A percentile compares a stretch with the other conserved stretches of the same genome.
phyloP scores from a whole-genome alignment of 2,329 filamentous ascomycete genomes.

The Orbilia brochopaga region DNA sequence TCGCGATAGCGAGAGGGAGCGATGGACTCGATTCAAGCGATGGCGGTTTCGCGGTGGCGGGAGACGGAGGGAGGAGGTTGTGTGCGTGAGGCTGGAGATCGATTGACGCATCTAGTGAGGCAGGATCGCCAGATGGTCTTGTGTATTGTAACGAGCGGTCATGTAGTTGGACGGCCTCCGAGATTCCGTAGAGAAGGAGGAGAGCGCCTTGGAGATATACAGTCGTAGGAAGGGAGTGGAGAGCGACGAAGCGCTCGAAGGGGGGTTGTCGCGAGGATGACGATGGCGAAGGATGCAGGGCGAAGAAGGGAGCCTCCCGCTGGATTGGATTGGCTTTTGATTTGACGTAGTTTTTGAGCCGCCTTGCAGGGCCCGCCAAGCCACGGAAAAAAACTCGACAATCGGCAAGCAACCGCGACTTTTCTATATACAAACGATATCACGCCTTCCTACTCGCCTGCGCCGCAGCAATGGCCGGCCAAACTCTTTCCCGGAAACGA shows the following conservation, averaged over 20 bases:
- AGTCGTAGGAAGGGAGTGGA: background rate
- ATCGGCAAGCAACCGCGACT: constrained; percentile 3
- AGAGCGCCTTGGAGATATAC: background rate
- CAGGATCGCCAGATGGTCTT: constrained; percentile 40
- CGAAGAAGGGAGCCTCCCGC: background rate
- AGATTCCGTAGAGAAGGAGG: background rate
- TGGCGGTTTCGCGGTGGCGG: background rate
- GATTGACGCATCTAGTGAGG: constrained; percentile 38
- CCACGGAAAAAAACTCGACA: constrained; percentile 4
- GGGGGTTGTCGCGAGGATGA: constrained; percentile 10
- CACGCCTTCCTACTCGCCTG: background rate
- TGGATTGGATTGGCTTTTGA: background rate
- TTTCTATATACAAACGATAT: background rate
- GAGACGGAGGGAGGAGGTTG: background rate
- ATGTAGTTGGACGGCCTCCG: constrained; percentile 7
- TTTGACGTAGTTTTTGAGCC: background rate
- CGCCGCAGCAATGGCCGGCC: constrained; percentile 23
- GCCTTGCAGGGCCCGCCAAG: background rate
- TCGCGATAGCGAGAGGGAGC: background rate
- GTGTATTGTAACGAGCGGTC: constrained; percentile 25
- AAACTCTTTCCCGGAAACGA: constrained; percentile 28
- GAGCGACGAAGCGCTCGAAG: background rate
- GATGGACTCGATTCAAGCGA: background rate
- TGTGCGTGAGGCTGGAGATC: background rate
- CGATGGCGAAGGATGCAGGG: constrained; percentile 7